Conservation (phyloP, 768 basidiomycete species). For the Tulasnella sp. region DNA sequence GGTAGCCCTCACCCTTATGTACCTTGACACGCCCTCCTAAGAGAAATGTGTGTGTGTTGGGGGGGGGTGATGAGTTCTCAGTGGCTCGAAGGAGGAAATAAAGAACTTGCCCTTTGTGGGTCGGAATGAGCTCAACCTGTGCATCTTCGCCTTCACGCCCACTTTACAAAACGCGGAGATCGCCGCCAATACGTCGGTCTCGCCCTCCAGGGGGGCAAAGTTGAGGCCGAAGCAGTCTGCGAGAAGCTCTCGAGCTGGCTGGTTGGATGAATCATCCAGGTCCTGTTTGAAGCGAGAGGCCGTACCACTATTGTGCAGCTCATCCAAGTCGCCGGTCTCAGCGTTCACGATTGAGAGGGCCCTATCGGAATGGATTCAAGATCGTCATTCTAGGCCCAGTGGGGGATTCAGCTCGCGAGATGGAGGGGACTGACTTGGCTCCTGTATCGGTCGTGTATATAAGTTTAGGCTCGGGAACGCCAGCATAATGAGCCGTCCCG, state of each 20-base stretch:
- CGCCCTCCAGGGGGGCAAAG: background rate
- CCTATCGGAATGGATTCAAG: background rate
- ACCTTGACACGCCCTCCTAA: constrained; percentile 39
- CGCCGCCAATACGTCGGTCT: background rate
- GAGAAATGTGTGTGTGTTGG: too few relatives aligned
- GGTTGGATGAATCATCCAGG: constrained; percentile 11
- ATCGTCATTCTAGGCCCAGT: too few relatives aligned
- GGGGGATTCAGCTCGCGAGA: too few relatives aligned
- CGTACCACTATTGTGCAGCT: background rate
- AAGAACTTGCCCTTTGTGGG: background rate
- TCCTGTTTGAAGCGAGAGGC: constrained; percentile 9
- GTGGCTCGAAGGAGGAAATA: background rate
- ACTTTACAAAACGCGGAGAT: background rate
- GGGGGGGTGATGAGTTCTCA: background rate
- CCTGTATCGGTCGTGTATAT: too few relatives aligned
- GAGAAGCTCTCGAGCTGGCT: constrained; percentile 6
- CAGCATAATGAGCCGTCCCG: too few relatives aligned
- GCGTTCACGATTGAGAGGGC: background rate
- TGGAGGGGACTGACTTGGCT: too few relatives aligned
- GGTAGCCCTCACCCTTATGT: constrained; percentile 38
- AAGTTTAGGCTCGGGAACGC: too few relatives aligned
- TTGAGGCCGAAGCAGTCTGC: background rate
- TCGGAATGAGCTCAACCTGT: constrained; percentile 8
- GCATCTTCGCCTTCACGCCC: constrained; percentile 4
- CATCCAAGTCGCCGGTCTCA: background rate